Evolutionary conservation across 1,284 basidiomycete genomes (phyloP).

Genomic region (Sanghuangporus weigelae): DNA sequence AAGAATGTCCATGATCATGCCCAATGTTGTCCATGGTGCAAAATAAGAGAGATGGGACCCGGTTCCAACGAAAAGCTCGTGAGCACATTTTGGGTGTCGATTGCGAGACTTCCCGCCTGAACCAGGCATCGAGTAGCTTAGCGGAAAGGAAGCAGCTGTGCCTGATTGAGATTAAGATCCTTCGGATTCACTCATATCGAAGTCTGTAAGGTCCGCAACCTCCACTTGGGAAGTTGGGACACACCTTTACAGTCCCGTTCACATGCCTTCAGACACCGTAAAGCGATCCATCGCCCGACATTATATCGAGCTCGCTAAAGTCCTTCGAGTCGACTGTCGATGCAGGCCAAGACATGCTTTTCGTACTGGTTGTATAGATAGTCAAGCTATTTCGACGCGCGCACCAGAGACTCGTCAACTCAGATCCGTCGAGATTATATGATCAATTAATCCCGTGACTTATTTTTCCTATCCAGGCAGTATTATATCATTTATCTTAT

Average conservation of each 20-base stretch:
- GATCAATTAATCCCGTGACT: too few relatives aligned
- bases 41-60: not conserved
- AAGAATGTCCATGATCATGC: not conserved
- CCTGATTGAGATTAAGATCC: not conserved
- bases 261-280: not conserved
- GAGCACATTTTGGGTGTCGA: constrained; percentile 8
- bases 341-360: not conserved
- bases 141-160: not conserved
- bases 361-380: not conserved
- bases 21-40: constrained; percentile 2
- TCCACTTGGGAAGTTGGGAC: constrained; percentile 2
- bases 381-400: constrained; percentile 8
- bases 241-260: not conserved
- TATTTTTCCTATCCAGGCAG: too few relatives aligned
- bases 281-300: constrained; percentile 2
- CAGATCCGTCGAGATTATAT: too few relatives aligned
- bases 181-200: constrained; percentile 11
- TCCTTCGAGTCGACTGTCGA: constrained; percentile 9
- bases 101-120: not conserved
- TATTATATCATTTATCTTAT: too few relatives aligned
- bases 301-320: constrained; percentile 1
- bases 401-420: too few relatives aligned
- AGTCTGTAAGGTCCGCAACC: not conserved
- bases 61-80: constrained; percentile 8
- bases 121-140: constrained; percentile 1